Conservation (phyloP, 2,329 filamentous ascomycete genomes). For the Nannizzia gypsea region DNA sequence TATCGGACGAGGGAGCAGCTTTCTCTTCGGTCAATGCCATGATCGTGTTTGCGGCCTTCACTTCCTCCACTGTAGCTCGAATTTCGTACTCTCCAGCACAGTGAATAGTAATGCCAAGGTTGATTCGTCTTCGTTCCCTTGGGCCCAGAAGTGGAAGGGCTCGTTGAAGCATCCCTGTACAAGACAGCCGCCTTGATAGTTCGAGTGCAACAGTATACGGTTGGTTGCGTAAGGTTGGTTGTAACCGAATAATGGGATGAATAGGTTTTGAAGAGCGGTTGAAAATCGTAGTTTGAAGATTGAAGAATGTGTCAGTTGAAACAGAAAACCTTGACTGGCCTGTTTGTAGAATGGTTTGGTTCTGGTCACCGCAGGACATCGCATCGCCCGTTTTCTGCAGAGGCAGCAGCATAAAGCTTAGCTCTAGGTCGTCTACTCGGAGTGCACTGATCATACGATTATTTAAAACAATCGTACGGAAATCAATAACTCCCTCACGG, state of each 20-base stretch:
- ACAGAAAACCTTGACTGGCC: slow-evolving; percentile 38
- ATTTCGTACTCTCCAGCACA: slow-evolving; percentile 76
- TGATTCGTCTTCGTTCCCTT: slow-evolving; percentile 47
- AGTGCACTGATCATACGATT: slow-evolving; percentile 72
- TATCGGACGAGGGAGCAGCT: not conserved
- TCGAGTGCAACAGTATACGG: slow-evolving; percentile 63
- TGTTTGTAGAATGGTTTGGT: slow-evolving; percentile 25
- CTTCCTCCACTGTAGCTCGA: slow-evolving; percentile 67
- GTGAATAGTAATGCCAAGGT: slow-evolving; percentile 60
- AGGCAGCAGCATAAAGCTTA: slow-evolving; percentile 39
- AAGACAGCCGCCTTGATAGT: slow-evolving; percentile 67
- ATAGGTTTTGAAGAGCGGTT: slow-evolving; percentile 62
- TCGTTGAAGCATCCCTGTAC: slow-evolving; percentile 75
- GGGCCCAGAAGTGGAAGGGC: slow-evolving; percentile 52
- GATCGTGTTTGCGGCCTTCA: slow-evolving; percentile 40
- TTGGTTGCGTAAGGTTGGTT: slow-evolving; percentile 65
- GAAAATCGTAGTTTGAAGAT: slow-evolving; percentile 56
- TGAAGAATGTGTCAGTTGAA: slow-evolving; percentile 52
- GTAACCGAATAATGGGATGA: slow-evolving; percentile 59
- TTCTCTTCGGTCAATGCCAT: not conserved
- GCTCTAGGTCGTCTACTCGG: slow-evolving; percentile 65
- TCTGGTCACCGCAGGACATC: slow-evolving; percentile 11
- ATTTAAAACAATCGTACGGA: slow-evolving; percentile 62
- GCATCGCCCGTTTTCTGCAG: slow-evolving; percentile 13
- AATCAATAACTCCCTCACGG: slow-evolving; percentile 57